phyloP scores from a whole-genome alignment of 768 basidiomycete species.

The Pisolithus sp. region DNA sequence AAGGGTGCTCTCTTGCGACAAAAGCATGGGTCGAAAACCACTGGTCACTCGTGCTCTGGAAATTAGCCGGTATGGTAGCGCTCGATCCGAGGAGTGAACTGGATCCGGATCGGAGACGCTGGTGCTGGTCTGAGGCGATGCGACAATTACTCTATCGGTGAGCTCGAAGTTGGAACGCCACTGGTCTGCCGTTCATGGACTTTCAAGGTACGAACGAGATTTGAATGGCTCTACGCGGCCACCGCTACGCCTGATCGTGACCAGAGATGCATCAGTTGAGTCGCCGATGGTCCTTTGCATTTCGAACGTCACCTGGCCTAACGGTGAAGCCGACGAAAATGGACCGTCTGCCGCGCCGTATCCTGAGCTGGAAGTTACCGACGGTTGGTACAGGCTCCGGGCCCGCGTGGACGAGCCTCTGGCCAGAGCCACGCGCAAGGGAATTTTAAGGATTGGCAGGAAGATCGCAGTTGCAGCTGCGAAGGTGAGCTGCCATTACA shows the following conservation, averaged over 20 bases:
- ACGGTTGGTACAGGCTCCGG: constrained; percentile 91
- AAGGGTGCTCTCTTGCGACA: constrained; percentile 64
- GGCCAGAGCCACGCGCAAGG: constrained; percentile 57
- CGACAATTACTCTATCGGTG: constrained; percentile 84
- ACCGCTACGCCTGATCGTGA: constrained; percentile 70
- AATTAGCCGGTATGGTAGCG: constrained; percentile 77
- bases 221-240: constrained; percentile 73
- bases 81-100: constrained; percentile 60
- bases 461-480: constrained; percentile 82
- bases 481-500: constrained; percentile 43
- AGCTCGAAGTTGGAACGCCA: constrained; percentile 7
- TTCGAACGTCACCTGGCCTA: constrained; percentile 58
- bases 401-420: constrained; percentile 73
- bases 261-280: constrained; percentile 74
- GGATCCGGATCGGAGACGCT: constrained; percentile 44
- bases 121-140: constrained; percentile 81
- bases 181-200: background rate
- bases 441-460: constrained; percentile 65
- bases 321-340: constrained; percentile 32
- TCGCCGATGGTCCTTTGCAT: constrained; percentile 84
- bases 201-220: constrained; percentile 80
- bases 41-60: constrained; percentile 90
- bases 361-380: constrained; percentile 83
- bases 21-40: constrained; percentile 88
- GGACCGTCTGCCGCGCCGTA: constrained; percentile 32